Conservation (phyloP, 2,329 filamentous ascomycete species). For the Eurotiales sp. region DNA sequence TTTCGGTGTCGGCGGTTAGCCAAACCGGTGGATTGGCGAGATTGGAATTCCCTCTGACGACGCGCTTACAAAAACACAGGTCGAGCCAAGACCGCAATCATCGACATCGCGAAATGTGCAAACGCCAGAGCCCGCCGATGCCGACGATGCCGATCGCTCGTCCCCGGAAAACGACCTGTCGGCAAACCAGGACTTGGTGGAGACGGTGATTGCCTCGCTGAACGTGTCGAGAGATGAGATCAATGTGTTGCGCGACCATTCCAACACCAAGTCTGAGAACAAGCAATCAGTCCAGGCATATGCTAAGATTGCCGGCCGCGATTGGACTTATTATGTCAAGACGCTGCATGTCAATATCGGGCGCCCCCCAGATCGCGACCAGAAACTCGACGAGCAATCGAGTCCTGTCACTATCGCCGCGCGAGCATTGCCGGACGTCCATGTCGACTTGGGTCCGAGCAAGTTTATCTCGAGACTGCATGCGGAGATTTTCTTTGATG, state of each 20-base stretch:
- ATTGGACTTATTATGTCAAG: conserved; percentile 52
- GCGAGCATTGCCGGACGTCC: conserved; percentile 52
- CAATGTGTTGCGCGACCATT: conserved; percentile 42
- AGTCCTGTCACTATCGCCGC: conserved; percentile 45
- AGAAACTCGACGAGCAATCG: conserved; percentile 40
- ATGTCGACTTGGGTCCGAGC: conserved; percentile 84
- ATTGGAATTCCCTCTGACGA: conserved; percentile 6
- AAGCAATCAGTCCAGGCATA: conserved; percentile 48
- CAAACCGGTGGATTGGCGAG: too few species aligned
- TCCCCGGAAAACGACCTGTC: conserved; percentile 39
- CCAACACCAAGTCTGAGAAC: conserved; percentile 44
- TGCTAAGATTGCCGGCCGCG: conserved; percentile 49
- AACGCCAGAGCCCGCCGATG: conserved; percentile 32
- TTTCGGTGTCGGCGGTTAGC: too few species aligned
- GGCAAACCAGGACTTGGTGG: conserved; percentile 43
- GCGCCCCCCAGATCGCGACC: conserved; percentile 46
- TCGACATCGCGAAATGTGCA: conserved; percentile 30
- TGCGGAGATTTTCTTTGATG: conserved; percentile 70
- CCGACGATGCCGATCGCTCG: conserved; percentile 39
- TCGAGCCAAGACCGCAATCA: conserved; percentile 30
- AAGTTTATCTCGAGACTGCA: conserved; percentile 78
- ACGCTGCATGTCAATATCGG: conserved; percentile 48
- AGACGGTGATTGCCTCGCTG: conserved; percentile 47
- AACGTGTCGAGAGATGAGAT: conserved; percentile 42
- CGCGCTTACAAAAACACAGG: conserved; percentile 19